These are phyloP conservation scores for Pyrenophora tritici-repentis DNA, from an alignment of 2,329 filamentous ascomycete species.

Conservation along the genomic window DNA sequence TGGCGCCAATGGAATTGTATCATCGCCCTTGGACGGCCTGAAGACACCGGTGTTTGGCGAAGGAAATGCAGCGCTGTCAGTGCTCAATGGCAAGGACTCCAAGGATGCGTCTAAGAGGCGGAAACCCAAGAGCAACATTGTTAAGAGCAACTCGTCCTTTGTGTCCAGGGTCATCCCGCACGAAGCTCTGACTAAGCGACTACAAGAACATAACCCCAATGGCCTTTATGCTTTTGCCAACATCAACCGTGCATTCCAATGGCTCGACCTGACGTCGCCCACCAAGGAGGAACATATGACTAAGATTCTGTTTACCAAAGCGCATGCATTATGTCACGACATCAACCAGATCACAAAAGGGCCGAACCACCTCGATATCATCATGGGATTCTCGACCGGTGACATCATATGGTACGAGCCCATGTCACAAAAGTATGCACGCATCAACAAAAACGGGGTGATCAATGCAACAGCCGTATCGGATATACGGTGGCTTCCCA, in stretches of 20 bases:
- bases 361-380: constrained; percentile 79
- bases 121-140: constrained; percentile 97
- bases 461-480: constrained; percentile 87
- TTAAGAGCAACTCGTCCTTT: constrained; percentile 98
- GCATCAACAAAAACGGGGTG: constrained; percentile 93
- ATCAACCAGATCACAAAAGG: constrained; percentile 84
- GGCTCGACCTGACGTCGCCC: constrained; percentile 84
- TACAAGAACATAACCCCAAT: constrained; percentile 77
- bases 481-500: constrained; percentile 90
- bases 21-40: constrained; percentile 37
- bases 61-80: constrained; percentile 74
- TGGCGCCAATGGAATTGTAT: constrained; percentile 43
- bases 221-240: constrained; percentile 93
- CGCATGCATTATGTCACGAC: constrained; percentile 93
- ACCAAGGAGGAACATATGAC: constrained; percentile 86
- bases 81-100: constrained; percentile 67
- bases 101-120: constrained; percentile 71
- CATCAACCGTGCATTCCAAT: constrained; percentile 93
- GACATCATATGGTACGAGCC: constrained; percentile 99
- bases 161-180: constrained; percentile 95
- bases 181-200: constrained; percentile 75
- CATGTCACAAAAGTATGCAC: constrained; percentile 91
- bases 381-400: constrained; percentile 94
- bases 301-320: constrained; percentile 96
- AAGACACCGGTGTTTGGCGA: constrained; percentile 77